These are phyloP conservation scores for Carex parvula DNA, from an alignment of 176 grass and related monocot genomes.

Conservation along the genomic window DNA sequence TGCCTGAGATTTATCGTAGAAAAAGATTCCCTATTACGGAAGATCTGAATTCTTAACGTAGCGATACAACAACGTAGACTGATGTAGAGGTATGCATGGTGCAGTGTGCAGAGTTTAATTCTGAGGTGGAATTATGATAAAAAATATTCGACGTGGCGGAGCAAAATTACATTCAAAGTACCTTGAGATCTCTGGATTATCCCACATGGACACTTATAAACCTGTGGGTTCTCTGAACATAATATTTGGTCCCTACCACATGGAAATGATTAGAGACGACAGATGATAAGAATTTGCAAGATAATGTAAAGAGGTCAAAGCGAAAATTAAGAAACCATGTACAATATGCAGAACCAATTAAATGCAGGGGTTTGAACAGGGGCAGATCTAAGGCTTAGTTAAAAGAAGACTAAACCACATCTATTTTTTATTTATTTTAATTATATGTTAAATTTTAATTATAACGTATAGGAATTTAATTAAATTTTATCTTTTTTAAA, in stretches of 20 bases:
- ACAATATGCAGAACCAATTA: not conserved
- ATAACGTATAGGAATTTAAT: too few species aligned
- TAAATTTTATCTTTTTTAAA: too few species aligned
- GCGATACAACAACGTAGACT: not conserved
- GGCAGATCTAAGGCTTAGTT: too few species aligned
- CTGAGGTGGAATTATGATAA: not conserved
- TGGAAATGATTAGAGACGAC: not conserved
- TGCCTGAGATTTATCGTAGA: too few species aligned
- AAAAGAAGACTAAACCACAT: too few species aligned
- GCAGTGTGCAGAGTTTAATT: not conserved
- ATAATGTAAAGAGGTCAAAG: not conserved
- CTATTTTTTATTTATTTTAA: too few species aligned
- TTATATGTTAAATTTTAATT: too few species aligned
- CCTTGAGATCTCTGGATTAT: not conserved
- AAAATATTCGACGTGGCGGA: not conserved
- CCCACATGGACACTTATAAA: not conserved
- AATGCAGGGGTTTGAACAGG: not conserved
- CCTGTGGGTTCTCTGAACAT: not conserved
- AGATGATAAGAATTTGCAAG: constrained; percentile 3
- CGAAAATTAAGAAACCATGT: not conserved
- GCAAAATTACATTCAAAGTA: not conserved
- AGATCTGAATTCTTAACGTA: too few species aligned
- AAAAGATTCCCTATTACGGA: too few species aligned
- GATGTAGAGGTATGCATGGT: not conserved
- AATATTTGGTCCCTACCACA: not conserved